Evolutionary conservation across 1,284 basidiomycete genomes (phyloP).

Genomic region (Cryptococcus floricola): DNA sequence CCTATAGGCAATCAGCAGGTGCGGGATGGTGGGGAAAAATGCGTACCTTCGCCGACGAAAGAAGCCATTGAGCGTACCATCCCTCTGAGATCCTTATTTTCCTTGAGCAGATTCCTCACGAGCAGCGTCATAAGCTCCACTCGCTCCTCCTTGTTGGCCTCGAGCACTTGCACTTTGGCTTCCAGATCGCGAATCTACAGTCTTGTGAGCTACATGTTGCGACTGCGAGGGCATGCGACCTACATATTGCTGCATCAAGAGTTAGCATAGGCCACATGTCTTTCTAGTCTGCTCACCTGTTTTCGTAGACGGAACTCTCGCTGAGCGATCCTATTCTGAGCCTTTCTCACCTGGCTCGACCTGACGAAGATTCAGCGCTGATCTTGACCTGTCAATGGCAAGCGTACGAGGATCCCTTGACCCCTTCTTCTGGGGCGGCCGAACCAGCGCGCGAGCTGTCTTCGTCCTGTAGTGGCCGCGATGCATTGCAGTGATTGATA

Average conservation of each 20-base stretch:
- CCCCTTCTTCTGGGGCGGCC: conserved; percentile 2
- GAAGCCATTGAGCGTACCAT: conserved; percentile 68
- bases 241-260: conserved; percentile 38
- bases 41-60: conserved; percentile 74
- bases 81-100: conserved; percentile 76
- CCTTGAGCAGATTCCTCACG: conserved; percentile 79
- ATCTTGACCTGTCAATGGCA: background rate
- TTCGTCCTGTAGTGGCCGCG: background rate
- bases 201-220: background rate
- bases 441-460: conserved; percentile 3
- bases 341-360: conserved; percentile 39
- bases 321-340: conserved; percentile 86
- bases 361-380: conserved; percentile 2
- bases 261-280: conserved; percentile 3
- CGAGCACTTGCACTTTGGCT: conserved; percentile 82
- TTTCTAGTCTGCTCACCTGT: conserved; percentile 63
- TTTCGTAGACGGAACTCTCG: conserved; percentile 85
- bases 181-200: conserved; percentile 83
- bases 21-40: background rate
- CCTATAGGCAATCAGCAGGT: conserved; percentile 19
- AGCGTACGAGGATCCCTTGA: conserved; percentile 8
- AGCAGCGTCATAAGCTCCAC: conserved; percentile 74
- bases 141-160: conserved; percentile 82
- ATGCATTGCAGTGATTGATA: background rate
- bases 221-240: conserved; percentile 2